These are phyloP conservation scores for Filobasidium uniguttulatum DNA, from an alignment of 1,284 basidiomycete species.

Conservation along the genomic window DNA sequence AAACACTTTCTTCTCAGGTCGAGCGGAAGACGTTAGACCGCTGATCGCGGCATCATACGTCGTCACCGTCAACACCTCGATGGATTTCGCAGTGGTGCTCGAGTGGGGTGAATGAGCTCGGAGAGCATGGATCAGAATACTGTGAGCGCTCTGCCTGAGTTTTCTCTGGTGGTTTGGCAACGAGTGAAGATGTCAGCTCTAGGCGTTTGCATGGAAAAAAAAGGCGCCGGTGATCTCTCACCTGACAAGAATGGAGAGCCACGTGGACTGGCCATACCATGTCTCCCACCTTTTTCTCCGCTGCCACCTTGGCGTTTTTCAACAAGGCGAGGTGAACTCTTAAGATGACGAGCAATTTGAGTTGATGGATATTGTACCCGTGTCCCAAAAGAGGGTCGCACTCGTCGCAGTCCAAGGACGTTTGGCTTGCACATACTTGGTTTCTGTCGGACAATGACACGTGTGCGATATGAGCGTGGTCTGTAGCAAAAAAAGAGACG, in stretches of 20 bases:
- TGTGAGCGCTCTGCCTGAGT: not conserved
- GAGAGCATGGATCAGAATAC: not conserved
- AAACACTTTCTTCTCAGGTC: not conserved
- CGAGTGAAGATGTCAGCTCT: not conserved
- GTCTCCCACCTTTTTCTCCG: slow-evolving; percentile 10
- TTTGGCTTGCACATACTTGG: slow-evolving; percentile 5
- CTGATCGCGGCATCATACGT: slow-evolving; percentile 11
- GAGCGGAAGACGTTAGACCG: not conserved
- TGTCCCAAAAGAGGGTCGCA: too few species aligned
- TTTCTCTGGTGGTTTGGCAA: not conserved
- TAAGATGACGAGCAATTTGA: slow-evolving; percentile 10
- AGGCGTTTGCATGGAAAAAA: not conserved
- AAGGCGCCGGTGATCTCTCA: too few species aligned
- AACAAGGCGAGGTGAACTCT: slow-evolving; percentile 8
- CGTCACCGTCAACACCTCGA: slow-evolving; percentile 10
- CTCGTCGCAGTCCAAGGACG: not conserved
- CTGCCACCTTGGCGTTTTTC: slow-evolving; percentile 10
- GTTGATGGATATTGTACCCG: not conserved
- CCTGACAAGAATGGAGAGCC: slow-evolving; percentile 11
- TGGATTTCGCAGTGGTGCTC: slow-evolving; percentile 4
- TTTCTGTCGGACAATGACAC: not conserved
- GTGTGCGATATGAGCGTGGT: too few species aligned
- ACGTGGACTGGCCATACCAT: slow-evolving; percentile 9
- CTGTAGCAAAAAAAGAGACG: not conserved
- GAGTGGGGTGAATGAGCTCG: slow-evolving; percentile 5